Evolutionary conservation across 2,329 filamentous ascomycete species (phyloP).

Genomic region (Magnaporthales sp.): DNA sequence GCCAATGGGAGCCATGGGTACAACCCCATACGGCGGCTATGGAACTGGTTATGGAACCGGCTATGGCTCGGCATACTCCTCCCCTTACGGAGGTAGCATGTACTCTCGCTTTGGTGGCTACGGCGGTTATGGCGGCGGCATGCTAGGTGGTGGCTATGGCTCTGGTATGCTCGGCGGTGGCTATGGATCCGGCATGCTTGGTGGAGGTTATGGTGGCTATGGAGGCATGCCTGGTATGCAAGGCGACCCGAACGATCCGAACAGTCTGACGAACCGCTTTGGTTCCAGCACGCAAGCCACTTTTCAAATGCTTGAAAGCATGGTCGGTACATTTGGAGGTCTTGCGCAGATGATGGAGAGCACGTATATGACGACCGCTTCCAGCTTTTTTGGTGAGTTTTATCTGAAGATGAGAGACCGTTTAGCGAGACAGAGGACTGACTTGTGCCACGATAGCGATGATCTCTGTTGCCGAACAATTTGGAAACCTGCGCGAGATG

Average conservation of each 20-base stretch:
- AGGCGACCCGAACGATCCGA: constrained; percentile 72
- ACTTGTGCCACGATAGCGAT: constrained; percentile 48
- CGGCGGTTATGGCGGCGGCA: constrained; percentile 38
- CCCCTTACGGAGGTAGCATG: constrained; percentile 32
- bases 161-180: constrained; percentile 31
- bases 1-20: constrained; percentile 16
- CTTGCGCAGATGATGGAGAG: constrained; percentile 99
- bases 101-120: constrained; percentile 44
- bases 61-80: constrained; percentile 22
- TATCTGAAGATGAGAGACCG: constrained; percentile 7
- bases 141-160: constrained; percentile 40
- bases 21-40: constrained; percentile 20
- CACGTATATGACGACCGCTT: constrained; percentile 99
- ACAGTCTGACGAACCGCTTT: constrained; percentile 92
- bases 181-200: constrained; percentile 31
- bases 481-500: constrained; percentile 85
- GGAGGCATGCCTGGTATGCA: constrained; percentile 34
- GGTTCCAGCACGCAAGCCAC: constrained; percentile 91
- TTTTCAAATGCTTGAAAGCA: constrained; percentile 96
- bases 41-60: constrained; percentile 9
- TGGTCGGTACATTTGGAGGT: constrained; percentile 92
- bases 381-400: constrained; percentile 89
- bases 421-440: neutral
- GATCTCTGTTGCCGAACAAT: constrained; percentile 96
- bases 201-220: constrained; percentile 25